phyloP scores from a whole-genome alignment of 2,329 filamentous ascomycete species.

The Diaporthe sp. region DNA sequence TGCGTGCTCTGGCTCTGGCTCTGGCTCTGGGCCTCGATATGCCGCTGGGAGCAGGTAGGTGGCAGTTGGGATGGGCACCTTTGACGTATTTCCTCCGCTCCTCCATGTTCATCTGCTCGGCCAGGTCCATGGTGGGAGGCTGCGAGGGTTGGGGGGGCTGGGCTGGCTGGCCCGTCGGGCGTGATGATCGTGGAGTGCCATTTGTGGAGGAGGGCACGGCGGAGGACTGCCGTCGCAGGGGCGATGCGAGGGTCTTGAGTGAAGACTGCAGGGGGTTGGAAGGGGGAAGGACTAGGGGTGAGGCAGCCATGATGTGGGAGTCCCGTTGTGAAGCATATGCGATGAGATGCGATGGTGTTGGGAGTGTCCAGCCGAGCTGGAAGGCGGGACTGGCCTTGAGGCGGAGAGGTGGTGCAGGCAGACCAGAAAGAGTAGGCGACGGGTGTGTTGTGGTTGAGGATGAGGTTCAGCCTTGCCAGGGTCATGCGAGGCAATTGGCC shows the following conservation, averaged over 20 bases:
- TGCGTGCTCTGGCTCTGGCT: background rate
- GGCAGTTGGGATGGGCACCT: constrained; percentile 61
- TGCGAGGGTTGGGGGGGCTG: constrained; percentile 28
- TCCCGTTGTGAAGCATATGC: background rate
- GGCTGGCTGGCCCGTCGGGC: constrained; percentile 35
- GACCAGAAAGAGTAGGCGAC: background rate
- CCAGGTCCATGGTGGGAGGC: constrained; percentile 65
- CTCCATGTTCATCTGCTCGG: constrained; percentile 86
- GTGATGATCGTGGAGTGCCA: constrained; percentile 44
- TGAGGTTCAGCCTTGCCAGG: background rate
- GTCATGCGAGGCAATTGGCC: background rate
- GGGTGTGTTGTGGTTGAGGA: background rate
- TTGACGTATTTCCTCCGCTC: constrained; percentile 93
- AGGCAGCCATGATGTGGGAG: constrained; percentile 57
- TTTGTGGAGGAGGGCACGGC: constrained; percentile 47
- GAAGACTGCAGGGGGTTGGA: constrained; percentile 39
- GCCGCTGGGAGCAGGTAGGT: too few relatives aligned
- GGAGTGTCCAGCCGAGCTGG: background rate
- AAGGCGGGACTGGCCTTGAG: background rate
- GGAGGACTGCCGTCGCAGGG: constrained; percentile 47
- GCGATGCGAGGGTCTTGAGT: constrained; percentile 41
- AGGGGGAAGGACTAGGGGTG: constrained; percentile 57
- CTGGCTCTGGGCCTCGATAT: background rate
- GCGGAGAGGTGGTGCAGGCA: too few relatives aligned
- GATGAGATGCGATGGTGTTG: background rate